These are phyloP conservation scores for Pilobolus umbonatus DNA, from an alignment of 192 early-diverging fungal species.

Conservation along the genomic window DNA sequence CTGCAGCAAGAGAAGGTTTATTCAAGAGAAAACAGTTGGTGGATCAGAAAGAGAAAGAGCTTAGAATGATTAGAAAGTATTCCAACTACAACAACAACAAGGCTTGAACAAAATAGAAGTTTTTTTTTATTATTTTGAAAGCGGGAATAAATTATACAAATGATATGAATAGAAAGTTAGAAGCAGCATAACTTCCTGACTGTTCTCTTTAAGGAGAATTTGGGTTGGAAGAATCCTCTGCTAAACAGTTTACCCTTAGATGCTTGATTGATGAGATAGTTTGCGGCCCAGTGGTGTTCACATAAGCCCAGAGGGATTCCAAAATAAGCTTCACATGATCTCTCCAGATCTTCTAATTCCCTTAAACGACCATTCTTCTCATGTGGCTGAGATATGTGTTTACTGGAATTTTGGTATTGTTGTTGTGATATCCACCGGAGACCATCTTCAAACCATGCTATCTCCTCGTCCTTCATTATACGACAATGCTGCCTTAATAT, in stretches of 20 bases:
- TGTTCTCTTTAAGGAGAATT: background rate
- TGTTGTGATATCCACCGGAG: conserved; percentile 6
- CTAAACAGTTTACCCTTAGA: background rate
- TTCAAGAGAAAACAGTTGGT: conserved; percentile 33
- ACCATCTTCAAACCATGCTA: conserved; percentile 11
- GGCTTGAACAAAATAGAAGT: too few relatives aligned
- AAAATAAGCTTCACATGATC: conserved; percentile 13
- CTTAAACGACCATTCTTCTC: background rate
- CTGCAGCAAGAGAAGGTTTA: conserved; percentile 63
- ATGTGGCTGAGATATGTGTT: too few relatives aligned
- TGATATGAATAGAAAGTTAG: too few relatives aligned
- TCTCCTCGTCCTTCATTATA: background rate
- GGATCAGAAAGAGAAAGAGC: conserved; percentile 28
- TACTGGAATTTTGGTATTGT: conserved; percentile 3
- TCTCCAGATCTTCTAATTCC: conserved; percentile 7
- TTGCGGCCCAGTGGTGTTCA: conserved; percentile 7
- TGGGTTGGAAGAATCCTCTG: background rate
- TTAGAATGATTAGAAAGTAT: conserved; percentile 10
- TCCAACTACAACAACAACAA: background rate
- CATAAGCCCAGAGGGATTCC: conserved; percentile 6
- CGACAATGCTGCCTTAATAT: conserved; percentile 1
- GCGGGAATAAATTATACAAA: too few relatives aligned
- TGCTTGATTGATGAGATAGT: background rate
- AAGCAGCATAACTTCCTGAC: conserved; percentile 3
- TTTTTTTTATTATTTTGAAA: too few relatives aligned